These are phyloP conservation scores for Tylopilus rubrobrunneus DNA, from an alignment of 768 basidiomycete genomes.

Conservation along the genomic window DNA sequence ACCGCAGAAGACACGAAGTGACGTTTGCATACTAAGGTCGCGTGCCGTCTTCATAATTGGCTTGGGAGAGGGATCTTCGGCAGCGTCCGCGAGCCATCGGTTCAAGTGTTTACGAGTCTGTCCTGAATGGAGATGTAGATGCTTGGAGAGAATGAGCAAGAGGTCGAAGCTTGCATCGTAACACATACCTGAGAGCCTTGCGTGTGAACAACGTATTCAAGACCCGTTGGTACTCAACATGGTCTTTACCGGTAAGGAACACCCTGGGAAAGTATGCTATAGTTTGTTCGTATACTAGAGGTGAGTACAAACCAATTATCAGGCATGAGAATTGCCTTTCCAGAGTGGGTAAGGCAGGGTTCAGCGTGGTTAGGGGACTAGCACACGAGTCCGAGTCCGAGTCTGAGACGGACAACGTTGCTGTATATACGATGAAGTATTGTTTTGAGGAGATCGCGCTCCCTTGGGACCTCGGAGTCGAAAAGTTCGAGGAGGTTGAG, in stretches of 20 bases:
- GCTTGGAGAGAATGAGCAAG: conserved; percentile 34
- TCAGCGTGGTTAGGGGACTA: conserved; percentile 89
- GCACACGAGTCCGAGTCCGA: too few relatives aligned
- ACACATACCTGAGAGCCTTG: conserved; percentile 78
- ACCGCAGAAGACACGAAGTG: conserved; percentile 94
- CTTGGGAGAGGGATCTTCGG: conserved; percentile 43
- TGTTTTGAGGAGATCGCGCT: too few relatives aligned
- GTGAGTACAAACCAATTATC: conserved; percentile 75
- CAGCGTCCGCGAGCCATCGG: conserved; percentile 63
- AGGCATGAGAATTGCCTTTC: conserved; percentile 76
- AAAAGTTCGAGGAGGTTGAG: too few relatives aligned
- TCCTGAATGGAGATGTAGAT: conserved; percentile 87
- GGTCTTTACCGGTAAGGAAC: conserved; percentile 91
- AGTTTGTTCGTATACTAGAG: background rate
- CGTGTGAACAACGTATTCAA: conserved; percentile 92
- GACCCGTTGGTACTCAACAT: conserved; percentile 90
- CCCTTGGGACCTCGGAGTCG: too few relatives aligned
- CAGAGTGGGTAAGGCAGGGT: conserved; percentile 90
- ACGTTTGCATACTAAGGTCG: conserved; percentile 95
- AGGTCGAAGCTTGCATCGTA: background rate
- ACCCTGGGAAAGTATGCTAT: conserved; percentile 55
- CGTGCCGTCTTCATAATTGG: conserved; percentile 90
- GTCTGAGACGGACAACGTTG: too few relatives aligned
- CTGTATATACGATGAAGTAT: too few relatives aligned
- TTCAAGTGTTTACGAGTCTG: conserved; percentile 67